Base-by-base conservation (phyloP, 1,139 yeast genomes). In the Debaryomycetaceae sp. region DNA sequence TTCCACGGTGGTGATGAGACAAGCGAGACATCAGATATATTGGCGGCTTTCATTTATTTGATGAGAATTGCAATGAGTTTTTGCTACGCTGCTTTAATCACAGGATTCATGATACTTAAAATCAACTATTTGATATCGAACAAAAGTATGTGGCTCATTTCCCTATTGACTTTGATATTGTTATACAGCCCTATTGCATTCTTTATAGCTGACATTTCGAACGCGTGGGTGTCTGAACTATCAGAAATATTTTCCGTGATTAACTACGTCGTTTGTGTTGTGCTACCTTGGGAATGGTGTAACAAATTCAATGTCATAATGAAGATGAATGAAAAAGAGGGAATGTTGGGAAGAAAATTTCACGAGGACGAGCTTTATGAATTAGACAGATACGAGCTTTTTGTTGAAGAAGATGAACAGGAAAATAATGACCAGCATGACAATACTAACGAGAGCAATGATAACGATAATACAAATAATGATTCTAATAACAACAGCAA, bases 211-310 rank as follows among this genome's bases (percentile, higher is more conserved):
- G 96, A 87, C 62, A 80, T 88, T 5, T 73, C 92, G 2, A 79
- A 80, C 53, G 72, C 79, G 3, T 83, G 87, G 78, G 79, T 85
- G 11, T 78, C 78, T 45, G 84, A 82, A 46, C 72, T 87, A 51
- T 80, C 89, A 9, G 91, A 85, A 50, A 67, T 86, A 34, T 82
- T 85, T 54, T 81, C 84, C 33, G 79, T 87, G 30, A 82, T 84
- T 1, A 75, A 83, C 6, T 85, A 83, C 55, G 81, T 85, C n/a
- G 71, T 83, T 22, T 76, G 87, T 38, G 86, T 86, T 34, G 85
- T 86, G 5, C 73, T 85, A 14, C 88, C 87, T 0, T 87, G 95
- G 95, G 94, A 84, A 59, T 87, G 95, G 95, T 78, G 87, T 45
- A 88, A 86, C 54, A 73, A 87, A 45, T 75, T 83, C 39, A 76